phyloP scores from a whole-genome alignment of 2,329 filamentous ascomycete species.

The Fusarium humuli region DNA sequence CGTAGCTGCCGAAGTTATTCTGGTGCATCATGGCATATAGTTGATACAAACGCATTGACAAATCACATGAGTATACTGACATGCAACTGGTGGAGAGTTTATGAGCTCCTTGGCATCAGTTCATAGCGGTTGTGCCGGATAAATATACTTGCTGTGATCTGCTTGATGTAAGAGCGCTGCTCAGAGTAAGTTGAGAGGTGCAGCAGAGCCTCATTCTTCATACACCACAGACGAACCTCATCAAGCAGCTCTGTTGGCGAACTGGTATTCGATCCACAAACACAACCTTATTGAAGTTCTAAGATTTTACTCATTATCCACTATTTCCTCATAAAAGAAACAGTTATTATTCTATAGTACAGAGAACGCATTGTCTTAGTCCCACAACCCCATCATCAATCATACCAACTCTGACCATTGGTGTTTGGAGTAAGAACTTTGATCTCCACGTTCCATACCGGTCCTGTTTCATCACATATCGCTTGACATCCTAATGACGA shows the following conservation, averaged over 20 bases:
- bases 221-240: not conserved
- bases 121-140: not conserved
- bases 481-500: not conserved
- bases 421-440: slow-evolving; percentile 7
- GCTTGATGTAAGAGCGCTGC: not conserved
- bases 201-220: not conserved
- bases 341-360: not conserved
- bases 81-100: not conserved
- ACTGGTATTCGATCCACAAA: not conserved
- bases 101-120: not conserved
- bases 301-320: not conserved
- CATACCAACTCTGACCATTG: slow-evolving; percentile 1
- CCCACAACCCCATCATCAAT: not conserved
- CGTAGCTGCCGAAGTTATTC: not conserved
- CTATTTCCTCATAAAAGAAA: not conserved
- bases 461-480: not conserved
- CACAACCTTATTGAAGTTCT: not conserved
- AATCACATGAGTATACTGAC: not conserved
- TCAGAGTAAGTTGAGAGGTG: not conserved
- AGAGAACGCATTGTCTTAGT: not conserved
- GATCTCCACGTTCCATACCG: not conserved
- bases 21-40: not conserved
- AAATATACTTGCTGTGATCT: not conserved
- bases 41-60: not conserved
- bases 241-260: not conserved